A percentile compares a stretch with the other conserved stretches of the same genome.
Conservation (phyloP, 306 rosid species). For the Vicia sativa region DNA sequence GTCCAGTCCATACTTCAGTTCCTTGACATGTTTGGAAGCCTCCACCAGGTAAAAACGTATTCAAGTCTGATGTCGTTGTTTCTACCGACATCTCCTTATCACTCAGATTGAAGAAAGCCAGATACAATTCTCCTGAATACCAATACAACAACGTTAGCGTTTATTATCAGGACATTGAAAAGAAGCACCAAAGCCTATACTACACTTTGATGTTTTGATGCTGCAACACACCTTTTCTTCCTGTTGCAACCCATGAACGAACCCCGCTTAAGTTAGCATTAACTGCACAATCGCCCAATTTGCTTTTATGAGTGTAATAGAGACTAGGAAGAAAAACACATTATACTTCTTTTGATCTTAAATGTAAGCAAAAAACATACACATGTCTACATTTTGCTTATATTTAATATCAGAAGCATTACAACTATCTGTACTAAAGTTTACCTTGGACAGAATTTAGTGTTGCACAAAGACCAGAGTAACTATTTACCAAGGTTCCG, state of each 20-base stretch:
- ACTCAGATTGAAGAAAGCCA: slow-evolving; percentile 76
- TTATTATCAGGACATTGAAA: too few species aligned
- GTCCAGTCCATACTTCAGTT: slow-evolving; percentile 74
- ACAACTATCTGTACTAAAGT: not conserved
- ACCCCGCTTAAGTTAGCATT: slow-evolving; percentile 47
- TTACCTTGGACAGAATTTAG: slow-evolving; percentile 57
- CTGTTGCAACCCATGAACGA: slow-evolving; percentile 87
- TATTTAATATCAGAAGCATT: too few species aligned
- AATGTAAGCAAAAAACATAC: not conserved
- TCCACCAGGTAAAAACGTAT: slow-evolving; percentile 47
- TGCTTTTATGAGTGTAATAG: slow-evolving; percentile 44
- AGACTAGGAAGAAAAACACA: slow-evolving; percentile 14
- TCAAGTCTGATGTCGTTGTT: slow-evolving; percentile 54
- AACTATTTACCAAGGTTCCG: slow-evolving; percentile 76
- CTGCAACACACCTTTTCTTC: slow-evolving; percentile 58
- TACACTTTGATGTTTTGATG: slow-evolving; percentile 6
- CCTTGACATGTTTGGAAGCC: slow-evolving; percentile 49
- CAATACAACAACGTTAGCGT: not conserved
- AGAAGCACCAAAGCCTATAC: too few species aligned
- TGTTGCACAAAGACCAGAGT: slow-evolving; percentile 80
- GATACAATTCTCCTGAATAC: slow-evolving; percentile 64
- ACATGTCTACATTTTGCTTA: too few species aligned
- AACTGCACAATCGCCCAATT: slow-evolving; percentile 53
- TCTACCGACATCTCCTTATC: slow-evolving; percentile 43
- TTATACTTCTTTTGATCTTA: too few species aligned